A percentile compares a stretch with the other conserved stretches of the same genome.
phyloP scores from a whole-genome alignment of 495 filamentous ascomycete genomes.

The Aspergillus haitiensis region DNA sequence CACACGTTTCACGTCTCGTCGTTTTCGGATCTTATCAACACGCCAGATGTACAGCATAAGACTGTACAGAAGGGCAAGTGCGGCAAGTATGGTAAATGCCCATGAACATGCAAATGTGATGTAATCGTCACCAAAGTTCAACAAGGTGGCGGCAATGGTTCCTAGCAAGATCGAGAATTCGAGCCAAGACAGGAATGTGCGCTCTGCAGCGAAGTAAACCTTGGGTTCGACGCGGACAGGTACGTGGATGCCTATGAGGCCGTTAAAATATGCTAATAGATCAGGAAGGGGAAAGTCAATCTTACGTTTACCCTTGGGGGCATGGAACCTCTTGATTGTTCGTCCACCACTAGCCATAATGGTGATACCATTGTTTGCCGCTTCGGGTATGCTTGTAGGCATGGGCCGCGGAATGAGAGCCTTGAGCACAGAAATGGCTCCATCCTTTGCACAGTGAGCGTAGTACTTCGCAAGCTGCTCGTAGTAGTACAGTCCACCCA shows the following conservation, averaged over 20 bases:
- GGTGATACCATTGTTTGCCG: slow-evolving; percentile 47
- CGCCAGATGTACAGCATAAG: slow-evolving; percentile 84
- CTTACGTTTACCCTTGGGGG: slow-evolving; percentile 83
- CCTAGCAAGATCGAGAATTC: slow-evolving; percentile 94
- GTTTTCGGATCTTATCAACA: slow-evolving; percentile 75
- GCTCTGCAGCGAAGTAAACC: slow-evolving; percentile 93
- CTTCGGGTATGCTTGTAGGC: slow-evolving; percentile 58
- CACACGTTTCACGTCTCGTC: slow-evolving; percentile 67
- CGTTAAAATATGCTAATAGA: slow-evolving; percentile 13
- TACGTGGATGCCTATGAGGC: slow-evolving; percentile 74
- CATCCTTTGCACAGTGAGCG: slow-evolving; percentile 38
- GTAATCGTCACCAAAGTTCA: slow-evolving; percentile 75
- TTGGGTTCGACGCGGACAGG: slow-evolving; percentile 96
- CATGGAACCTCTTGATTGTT: slow-evolving; percentile 69
- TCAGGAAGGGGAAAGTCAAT: slow-evolving; percentile 1
- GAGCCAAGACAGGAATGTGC: slow-evolving; percentile 96
- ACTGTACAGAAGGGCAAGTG: slow-evolving; percentile 72
- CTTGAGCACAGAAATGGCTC: slow-evolving; percentile 46
- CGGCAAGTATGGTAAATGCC: slow-evolving; percentile 79
- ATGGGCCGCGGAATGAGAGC: slow-evolving; percentile 58
- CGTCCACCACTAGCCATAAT: slow-evolving; percentile 50
- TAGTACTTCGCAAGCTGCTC: slow-evolving; percentile 54
- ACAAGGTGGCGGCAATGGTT: slow-evolving; percentile 83
- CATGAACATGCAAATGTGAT: slow-evolving; percentile 65
- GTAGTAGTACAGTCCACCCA: slow-evolving; percentile 72